Evolutionary conservation across 352 stramenopile species (phyloP), one percentile per base, ranked within the genome.

Genomic region (Globisporangium okanoganense): DNA sequence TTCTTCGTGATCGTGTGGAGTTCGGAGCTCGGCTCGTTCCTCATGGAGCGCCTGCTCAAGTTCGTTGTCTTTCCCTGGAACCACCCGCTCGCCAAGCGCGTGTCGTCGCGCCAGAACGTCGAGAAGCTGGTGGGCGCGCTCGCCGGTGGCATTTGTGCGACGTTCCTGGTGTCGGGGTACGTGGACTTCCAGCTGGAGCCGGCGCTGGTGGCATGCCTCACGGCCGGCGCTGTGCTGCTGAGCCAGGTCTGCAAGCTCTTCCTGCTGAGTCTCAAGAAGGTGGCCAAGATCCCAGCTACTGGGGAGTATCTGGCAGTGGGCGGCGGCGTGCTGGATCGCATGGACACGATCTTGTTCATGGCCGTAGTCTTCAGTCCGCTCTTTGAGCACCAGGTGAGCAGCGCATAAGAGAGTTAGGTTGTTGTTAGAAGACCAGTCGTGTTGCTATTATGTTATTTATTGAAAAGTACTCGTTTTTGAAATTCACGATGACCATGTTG

Each of bases 341-440:
- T 89, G 18, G 79, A 89, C 62, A 80, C 77, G 31, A 50, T 87
- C 40, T 66, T 89, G 51, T 75, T 87, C 63, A 76, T 83, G 65
- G 70, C 70, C 6, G 61, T 87, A 44, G 77, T 87, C 18, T 87
- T 86, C 41, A 66, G 70, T 24, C 72, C 75, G 9, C 75, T 84
- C 52, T 79, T 84, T 45, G 65, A 84, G 47, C 66, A 69, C 56
- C 47, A 56, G 40, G 52, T 79, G 18, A 76, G 68, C 35, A 35
- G 48, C 9, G 27, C 48, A n/a, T 58, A 24, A 31, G 24, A 40
- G 29, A 29, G 29, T 29, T 16, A 27, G 4, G 3, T 22, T 27
- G 3, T 22, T 27, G 40, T 45, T 24, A 24, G 40, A 5, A 45
- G 13, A 38, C 3, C 13, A 24, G 16, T 36, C 20, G 27, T 36